Conservation (phyloP, 2,329 filamentous ascomycete genomes). For the Cladophialophora carrionii region DNA sequence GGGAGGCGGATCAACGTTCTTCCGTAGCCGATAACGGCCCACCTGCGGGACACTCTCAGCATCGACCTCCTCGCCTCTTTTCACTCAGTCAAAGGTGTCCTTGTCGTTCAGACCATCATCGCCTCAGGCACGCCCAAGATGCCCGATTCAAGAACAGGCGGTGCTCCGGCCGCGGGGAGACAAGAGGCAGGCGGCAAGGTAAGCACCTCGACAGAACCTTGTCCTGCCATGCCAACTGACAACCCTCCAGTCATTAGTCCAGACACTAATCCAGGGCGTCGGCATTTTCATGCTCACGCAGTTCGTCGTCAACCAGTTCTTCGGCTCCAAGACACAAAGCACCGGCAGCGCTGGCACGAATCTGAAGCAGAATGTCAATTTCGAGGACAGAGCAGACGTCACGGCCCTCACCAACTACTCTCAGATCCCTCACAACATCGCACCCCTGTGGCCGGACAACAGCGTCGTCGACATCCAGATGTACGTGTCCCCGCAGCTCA, state of each 20-base stretch:
- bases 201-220: neutral
- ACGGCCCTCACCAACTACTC: conserved; percentile 65
- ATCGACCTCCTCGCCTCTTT: conserved; percentile 2
- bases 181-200: conserved; percentile 33
- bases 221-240: conserved; percentile 16
- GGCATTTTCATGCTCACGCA: conserved; percentile 64
- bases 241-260: conserved; percentile 46
- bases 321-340: conserved; percentile 46
- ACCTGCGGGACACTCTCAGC: neutral
- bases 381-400: conserved; percentile 63
- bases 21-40: neutral
- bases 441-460: conserved; percentile 84
- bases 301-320: conserved; percentile 60
- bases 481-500: conserved; percentile 76
- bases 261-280: conserved; percentile 57
- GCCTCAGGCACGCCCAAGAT: conserved; percentile 21
- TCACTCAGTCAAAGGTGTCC: conserved; percentile 3
- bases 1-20: neutral
- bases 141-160: conserved; percentile 31
- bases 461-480: conserved; percentile 79
- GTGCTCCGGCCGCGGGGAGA: conserved; percentile 22
- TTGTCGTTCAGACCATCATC: neutral
- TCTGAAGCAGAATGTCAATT: conserved; percentile 60
- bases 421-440: conserved; percentile 69
- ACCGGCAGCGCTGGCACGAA: conserved; percentile 31